Conservation (phyloP, 192 early-diverging fungal species). For the Radiomyces spectabilis region DNA sequence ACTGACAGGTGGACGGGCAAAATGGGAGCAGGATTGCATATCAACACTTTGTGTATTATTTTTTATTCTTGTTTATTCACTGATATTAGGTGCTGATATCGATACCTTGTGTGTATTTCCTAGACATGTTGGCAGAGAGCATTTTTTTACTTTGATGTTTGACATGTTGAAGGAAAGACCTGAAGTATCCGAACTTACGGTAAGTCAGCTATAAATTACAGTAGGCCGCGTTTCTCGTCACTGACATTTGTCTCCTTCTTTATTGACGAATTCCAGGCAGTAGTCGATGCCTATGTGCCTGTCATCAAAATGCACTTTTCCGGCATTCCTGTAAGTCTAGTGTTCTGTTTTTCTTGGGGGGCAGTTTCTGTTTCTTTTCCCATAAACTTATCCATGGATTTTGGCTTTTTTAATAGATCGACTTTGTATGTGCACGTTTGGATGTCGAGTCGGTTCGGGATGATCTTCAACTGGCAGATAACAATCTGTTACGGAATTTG, state of each 20-base stretch:
- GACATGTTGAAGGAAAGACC: slow-evolving; percentile 66
- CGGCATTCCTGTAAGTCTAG: slow-evolving; percentile 65
- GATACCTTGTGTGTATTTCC: slow-evolving; percentile 97
- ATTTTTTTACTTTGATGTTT: slow-evolving; percentile 88
- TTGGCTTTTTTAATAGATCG: slow-evolving; percentile 51
- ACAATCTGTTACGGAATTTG: slow-evolving; percentile 73
- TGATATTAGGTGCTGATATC: slow-evolving; percentile 77
- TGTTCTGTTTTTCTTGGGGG: too few relatives aligned
- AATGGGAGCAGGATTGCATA: neutral
- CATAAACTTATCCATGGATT: neutral
- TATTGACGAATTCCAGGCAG: slow-evolving; percentile 32
- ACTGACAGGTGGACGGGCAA: neutral
- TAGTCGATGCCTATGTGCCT: slow-evolving; percentile 88
- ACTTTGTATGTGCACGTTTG: slow-evolving; percentile 87
- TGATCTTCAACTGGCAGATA: slow-evolving; percentile 78
- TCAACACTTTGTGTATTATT: too few relatives aligned
- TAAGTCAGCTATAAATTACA: slow-evolving; percentile 18
- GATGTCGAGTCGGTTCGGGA: slow-evolving; percentile 68
- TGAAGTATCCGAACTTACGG: slow-evolving; percentile 84
- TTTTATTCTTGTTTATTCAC: neutral
- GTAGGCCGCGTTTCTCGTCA: neutral
- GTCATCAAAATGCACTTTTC: slow-evolving; percentile 93
- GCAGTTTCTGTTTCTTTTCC: too few relatives aligned
- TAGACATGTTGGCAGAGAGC: slow-evolving; percentile 77
- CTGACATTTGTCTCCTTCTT: neutral